A percentile compares a stretch with the other conserved stretches of the same genome.
Evolutionary conservation across 345 rosid genomes (phyloP).

Genomic region (Diplotaxis tenuifolia): DNA sequence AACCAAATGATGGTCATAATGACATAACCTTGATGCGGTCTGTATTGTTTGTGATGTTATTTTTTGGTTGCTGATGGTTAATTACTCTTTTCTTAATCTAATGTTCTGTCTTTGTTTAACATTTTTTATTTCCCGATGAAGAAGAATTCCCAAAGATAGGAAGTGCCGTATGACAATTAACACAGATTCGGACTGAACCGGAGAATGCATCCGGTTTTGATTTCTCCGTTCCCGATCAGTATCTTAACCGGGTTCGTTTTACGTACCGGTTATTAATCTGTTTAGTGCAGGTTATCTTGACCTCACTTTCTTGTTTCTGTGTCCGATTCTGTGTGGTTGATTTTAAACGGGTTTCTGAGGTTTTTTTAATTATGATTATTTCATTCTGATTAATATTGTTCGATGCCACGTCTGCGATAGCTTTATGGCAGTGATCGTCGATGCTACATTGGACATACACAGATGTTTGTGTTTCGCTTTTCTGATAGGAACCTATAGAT

Average conservation of each 20-base stretch:
- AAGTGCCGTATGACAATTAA: background rate
- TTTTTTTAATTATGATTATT: background rate
- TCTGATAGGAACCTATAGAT: conserved; percentile 66
- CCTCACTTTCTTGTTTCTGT: background rate
- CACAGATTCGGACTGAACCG: background rate
- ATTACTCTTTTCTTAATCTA: no score
- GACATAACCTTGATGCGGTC: conserved; percentile 38
- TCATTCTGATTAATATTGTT: background rate
- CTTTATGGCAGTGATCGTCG: conserved; percentile 41
- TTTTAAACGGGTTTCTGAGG: background rate
- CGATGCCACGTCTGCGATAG: conserved; percentile 53
- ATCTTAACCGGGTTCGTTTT: background rate
- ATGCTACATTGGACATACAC: conserved; percentile 56
- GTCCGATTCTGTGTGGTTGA: background rate
- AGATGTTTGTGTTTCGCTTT: conserved; percentile 46
- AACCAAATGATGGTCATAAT: conserved; percentile 31
- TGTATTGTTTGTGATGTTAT: conserved; percentile 26
- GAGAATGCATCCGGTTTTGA: background rate
- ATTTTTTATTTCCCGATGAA: no score
- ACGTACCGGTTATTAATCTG: background rate
- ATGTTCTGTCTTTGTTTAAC: no score
- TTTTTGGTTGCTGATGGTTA: conserved; percentile 29
- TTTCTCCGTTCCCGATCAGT: background rate
- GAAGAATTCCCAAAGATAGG: background rate
- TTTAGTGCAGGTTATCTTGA: background rate